phyloP scores from a whole-genome alignment of 495 filamentous ascomycete genomes.

The Cudoniella acicularis region DNA sequence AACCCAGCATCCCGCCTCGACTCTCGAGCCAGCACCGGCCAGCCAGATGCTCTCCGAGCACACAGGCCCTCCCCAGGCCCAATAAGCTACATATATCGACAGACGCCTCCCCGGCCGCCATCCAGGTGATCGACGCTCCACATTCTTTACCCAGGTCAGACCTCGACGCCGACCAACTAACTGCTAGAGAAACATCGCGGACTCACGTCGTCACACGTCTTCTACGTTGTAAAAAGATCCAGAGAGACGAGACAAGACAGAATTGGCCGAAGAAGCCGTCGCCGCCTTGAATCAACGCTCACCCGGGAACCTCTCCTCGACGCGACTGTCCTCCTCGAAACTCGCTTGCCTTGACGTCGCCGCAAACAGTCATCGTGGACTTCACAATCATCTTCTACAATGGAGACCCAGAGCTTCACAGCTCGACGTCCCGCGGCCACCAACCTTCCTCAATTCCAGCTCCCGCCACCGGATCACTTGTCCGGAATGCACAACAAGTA shows the following conservation, averaged over 20 bases:
- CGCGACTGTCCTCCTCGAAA: neutral
- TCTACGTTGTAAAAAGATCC: conserved; percentile 7
- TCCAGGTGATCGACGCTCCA: conserved; percentile 33
- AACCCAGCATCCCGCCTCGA: conserved; percentile 22
- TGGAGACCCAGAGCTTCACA: conserved; percentile 46
- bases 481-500: conserved; percentile 35
- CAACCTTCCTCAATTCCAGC: conserved; percentile 58
- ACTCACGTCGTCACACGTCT: neutral
- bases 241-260: neutral
- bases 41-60: conserved; percentile 5
- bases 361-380: conserved; percentile 25
- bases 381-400: conserved; percentile 23
- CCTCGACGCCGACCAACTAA: conserved; percentile 13
- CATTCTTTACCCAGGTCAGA: conserved; percentile 25
- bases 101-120: conserved; percentile 31
- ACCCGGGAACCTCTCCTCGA: neutral
- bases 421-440: conserved; percentile 58
- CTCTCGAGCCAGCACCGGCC: neutral
- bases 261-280: too few species aligned
- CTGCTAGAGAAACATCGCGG: conserved; percentile 29
- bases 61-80: conserved; percentile 17
- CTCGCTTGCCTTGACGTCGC: too few species aligned
- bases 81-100: conserved; percentile 28
- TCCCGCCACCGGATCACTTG: conserved; percentile 49
- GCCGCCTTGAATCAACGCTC: too few species aligned